phyloP scores from a whole-genome alignment of 2,329 filamentous ascomycete genomes.

The Alternaria ventricosa region DNA sequence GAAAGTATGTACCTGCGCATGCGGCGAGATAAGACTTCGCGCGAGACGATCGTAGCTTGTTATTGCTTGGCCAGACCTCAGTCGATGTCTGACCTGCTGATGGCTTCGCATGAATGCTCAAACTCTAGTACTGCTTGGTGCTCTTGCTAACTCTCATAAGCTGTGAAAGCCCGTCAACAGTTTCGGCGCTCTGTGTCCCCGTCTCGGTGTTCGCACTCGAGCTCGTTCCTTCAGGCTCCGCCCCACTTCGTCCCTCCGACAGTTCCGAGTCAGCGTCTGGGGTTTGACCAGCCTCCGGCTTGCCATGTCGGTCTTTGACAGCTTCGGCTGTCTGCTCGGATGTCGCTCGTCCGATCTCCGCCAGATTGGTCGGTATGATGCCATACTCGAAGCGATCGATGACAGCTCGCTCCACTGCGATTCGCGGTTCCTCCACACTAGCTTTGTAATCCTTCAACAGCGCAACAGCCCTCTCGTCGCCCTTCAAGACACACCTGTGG shows the following conservation, averaged over 20 bases:
- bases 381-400: constrained; percentile 21
- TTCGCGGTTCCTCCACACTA: constrained; percentile 17
- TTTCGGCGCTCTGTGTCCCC: background rate
- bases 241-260: background rate
- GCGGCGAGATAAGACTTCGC: background rate
- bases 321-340: background rate
- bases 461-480: constrained; percentile 26
- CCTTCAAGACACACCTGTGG: constrained; percentile 6
- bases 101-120: background rate
- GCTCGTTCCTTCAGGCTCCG: background rate
- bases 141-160: constrained; percentile 4
- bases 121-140: background rate
- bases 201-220: background rate
- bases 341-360: background rate
- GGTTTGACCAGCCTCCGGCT: background rate
- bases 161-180: background rate
- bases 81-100: background rate
- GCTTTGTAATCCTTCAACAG: constrained; percentile 26
- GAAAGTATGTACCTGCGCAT: background rate
- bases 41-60: background rate
- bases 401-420: constrained; percentile 18
- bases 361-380: background rate
- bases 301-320: constrained; percentile 3
- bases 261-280: constrained; percentile 6
- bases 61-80: background rate